A percentile compares a stretch with the other conserved stretches of the same genome.
Evolutionary conservation across 2,329 filamentous ascomycete species (phyloP).

Genomic region (Periconia macrospinosa): DNA sequence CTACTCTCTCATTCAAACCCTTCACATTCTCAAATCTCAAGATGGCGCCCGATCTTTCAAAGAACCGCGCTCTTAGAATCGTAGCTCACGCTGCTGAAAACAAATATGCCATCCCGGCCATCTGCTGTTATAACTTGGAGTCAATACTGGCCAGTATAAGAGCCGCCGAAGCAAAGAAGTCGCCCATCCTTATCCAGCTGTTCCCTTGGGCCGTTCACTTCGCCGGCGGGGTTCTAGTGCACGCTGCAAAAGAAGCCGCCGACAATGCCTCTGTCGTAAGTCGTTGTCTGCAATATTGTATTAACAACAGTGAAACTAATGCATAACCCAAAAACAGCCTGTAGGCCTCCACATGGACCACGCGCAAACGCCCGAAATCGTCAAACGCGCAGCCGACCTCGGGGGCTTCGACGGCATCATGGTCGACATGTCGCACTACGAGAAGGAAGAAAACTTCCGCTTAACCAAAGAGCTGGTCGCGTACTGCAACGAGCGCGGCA

Average conservation of each 20-base stretch:
- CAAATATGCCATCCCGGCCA: constrained; percentile 62
- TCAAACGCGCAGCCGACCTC: constrained; percentile 60
- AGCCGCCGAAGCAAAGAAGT: constrained; percentile 68
- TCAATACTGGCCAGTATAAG: constrained; percentile 69
- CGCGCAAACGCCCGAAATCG: constrained; percentile 64
- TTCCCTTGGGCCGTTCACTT: constrained; percentile 76
- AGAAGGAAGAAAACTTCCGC: constrained; percentile 69
- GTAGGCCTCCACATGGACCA: constrained; percentile 68
- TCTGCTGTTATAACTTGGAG: constrained; percentile 71
- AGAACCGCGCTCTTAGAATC: constrained; percentile 47
- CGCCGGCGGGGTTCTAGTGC: constrained; percentile 54
- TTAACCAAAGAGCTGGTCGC: constrained; percentile 64
- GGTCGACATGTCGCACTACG: constrained; percentile 75
- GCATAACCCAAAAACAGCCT: constrained; percentile 39
- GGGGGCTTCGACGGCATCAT: constrained; percentile 40
- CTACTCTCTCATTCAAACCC: neutral
- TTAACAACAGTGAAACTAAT: neutral
- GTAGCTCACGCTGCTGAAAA: constrained; percentile 59
- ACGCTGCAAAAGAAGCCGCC: constrained; percentile 49
- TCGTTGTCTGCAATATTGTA: neutral
- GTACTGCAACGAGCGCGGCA: constrained; percentile 66
- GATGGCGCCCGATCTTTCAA: constrained; percentile 56
- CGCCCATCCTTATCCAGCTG: constrained; percentile 71
- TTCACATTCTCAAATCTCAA: constrained; percentile 22
- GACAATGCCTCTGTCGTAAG: constrained; percentile 27